A percentile compares a stretch with the other conserved stretches of the same genome.
Evolutionary conservation across 805 yeast species (phyloP).

Genomic region (Sugiyamaella chiloensis): DNA sequence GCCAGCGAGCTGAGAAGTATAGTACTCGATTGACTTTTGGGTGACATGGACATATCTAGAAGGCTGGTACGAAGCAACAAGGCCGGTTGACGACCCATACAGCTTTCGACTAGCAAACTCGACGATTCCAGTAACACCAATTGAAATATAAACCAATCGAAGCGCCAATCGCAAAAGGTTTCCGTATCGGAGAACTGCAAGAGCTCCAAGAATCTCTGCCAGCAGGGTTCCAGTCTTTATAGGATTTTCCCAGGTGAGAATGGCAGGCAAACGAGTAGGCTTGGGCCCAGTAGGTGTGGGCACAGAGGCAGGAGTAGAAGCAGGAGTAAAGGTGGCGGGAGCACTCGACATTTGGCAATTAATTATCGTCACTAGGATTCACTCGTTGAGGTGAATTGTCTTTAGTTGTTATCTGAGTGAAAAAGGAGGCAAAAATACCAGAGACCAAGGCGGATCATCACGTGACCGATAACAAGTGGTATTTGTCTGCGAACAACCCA

Average conservation of each 20-base stretch:
- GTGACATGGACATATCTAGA: slow-evolving; percentile 43
- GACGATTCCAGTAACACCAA: slow-evolving; percentile 63
- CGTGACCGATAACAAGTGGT: no score
- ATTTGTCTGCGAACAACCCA: no score
- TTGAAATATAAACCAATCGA: slow-evolving; percentile 50
- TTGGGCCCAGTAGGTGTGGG: no score
- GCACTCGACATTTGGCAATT: slow-evolving; percentile 2
- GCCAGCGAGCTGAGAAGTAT: slow-evolving; percentile 37
- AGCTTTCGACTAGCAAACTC: slow-evolving; percentile 73
- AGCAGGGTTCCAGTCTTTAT: slow-evolving; percentile 66
- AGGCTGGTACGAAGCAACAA: slow-evolving; percentile 74
- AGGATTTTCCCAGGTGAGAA: slow-evolving; percentile 77
- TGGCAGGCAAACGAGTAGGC: slow-evolving; percentile 31
- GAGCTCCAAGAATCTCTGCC: slow-evolving; percentile 50
- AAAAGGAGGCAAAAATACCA: slow-evolving; percentile 3
- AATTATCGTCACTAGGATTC: not conserved
- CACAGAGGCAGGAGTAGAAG: no score
- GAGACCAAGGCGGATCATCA: no score
- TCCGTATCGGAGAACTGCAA: slow-evolving; percentile 39
- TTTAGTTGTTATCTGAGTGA: not conserved
- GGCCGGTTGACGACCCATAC: slow-evolving; percentile 64
- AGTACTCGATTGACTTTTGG: slow-evolving; percentile 40
- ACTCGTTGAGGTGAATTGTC: slow-evolving; percentile 2
- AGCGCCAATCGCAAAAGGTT: slow-evolving; percentile 30
- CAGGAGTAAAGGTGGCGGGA: not conserved